Evolutionary conservation across 371 early-diverging fungal species (phyloP).

Genomic region (Umbelopsis sp.): DNA sequence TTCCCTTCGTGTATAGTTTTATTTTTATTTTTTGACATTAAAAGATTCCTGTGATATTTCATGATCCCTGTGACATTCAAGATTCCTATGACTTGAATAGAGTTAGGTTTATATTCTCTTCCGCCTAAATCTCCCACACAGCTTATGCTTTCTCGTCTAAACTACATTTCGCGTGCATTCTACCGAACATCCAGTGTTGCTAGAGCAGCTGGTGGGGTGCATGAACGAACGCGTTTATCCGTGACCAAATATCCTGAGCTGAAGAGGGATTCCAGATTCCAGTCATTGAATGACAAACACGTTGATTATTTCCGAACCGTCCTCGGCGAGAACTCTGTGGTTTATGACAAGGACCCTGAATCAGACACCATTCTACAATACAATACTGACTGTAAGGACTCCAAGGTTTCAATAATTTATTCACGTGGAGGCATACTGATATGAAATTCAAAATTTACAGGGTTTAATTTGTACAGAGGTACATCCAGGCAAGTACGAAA

Average conservation of each 20-base stretch:
- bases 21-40: not conserved
- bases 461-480: slow-evolving; percentile 87
- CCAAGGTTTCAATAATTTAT: not conserved
- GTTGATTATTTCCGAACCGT: not conserved
- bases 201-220: not conserved
- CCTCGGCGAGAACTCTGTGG: not conserved
- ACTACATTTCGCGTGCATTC: slow-evolving; percentile 5
- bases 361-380: not conserved
- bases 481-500: slow-evolving; percentile 61
- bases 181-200: not conserved
- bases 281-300: not conserved
- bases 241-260: not conserved
- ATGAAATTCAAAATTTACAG: not conserved
- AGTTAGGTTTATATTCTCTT: not conserved
- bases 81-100: not conserved
- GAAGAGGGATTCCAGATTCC: slow-evolving; percentile 2
- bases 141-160: slow-evolving; percentile 5
- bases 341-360: slow-evolving; percentile 10
- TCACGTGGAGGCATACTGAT: not conserved
- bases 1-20: not conserved
- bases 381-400: slow-evolving; percentile 4
- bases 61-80: not conserved
- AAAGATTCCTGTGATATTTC: too few species aligned
- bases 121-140: not conserved
- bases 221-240: not conserved